A percentile compares a stretch with the other conserved stretches of the same genome.
phyloP scores from a whole-genome alignment of 805 yeast genomes.

The Cyberlindnera bimundalis region DNA sequence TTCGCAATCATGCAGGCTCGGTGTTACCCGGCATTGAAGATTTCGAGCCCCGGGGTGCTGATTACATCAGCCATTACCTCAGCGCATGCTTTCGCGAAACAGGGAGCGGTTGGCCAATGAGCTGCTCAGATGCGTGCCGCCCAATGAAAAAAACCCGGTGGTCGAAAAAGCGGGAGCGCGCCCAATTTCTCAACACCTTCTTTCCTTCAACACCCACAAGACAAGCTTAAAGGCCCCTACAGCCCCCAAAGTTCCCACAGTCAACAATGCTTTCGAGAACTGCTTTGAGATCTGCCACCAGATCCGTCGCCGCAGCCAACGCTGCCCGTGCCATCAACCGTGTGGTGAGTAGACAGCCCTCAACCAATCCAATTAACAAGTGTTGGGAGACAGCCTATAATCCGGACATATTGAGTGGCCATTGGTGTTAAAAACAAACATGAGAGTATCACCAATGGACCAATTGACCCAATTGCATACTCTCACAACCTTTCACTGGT shows the following conservation, averaged over 20 bases:
- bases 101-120: constrained; percentile 14
- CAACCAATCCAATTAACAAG: neutral
- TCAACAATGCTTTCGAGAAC: constrained; percentile 77
- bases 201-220: constrained; percentile 7
- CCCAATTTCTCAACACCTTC: constrained; percentile 20
- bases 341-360: constrained; percentile 35
- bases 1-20: no score
- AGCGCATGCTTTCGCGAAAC: neutral
- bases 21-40: no score
- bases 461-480: constrained; percentile 7
- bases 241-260: constrained; percentile 9
- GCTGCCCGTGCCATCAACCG: constrained; percentile 36
- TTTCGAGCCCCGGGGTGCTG: neutral
- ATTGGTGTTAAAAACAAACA: neutral
- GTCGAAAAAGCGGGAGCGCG: constrained; percentile 16
- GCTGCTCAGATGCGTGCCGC: constrained; percentile 14
- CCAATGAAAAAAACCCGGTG: constrained; percentile 25
- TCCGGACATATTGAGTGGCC: neutral
- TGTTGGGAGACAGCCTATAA: neutral
- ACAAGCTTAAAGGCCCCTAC: constrained; percentile 7
- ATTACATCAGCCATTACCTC: constrained; percentile 3
- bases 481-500: no score
- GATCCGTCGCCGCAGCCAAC: constrained; percentile 65
- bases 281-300: constrained; percentile 79
- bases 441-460: neutral